phyloP scores from a whole-genome alignment of 139 green algal genomes.

The Chlorella ohadii region DNA sequence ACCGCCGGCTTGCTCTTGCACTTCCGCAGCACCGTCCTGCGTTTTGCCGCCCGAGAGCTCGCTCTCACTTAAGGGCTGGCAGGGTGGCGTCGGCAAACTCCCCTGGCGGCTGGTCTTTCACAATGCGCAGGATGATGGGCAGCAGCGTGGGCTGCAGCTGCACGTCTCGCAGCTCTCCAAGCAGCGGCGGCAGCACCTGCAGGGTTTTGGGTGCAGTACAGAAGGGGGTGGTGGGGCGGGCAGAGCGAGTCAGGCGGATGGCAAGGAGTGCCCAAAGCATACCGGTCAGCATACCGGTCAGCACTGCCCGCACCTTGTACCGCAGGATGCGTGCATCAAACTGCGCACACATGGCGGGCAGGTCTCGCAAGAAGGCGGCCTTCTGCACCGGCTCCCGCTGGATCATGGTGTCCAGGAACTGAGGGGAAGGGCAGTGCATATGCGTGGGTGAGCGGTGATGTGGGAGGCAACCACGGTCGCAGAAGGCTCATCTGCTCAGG shows the following conservation, averaged over 20 bases:
- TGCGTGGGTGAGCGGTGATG: too few relatives aligned
- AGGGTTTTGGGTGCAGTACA: background rate
- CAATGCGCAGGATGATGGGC: conserved; percentile 69
- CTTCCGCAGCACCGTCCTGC: background rate
- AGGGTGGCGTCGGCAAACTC: conserved; percentile 59
- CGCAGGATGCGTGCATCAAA: conserved; percentile 80
- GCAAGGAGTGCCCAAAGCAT: too few relatives aligned
- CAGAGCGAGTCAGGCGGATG: too few relatives aligned
- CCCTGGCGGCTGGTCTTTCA: conserved; percentile 42
- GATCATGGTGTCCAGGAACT: conserved; percentile 87
- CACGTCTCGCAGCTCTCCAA: conserved; percentile 63
- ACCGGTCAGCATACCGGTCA: background rate
- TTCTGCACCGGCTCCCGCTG: conserved; percentile 77
- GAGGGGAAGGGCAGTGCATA: background rate
- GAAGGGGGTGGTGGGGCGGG: too few relatives aligned
- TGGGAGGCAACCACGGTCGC: too few relatives aligned
- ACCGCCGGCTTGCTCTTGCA: background rate
- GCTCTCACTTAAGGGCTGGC: conserved; percentile 45
- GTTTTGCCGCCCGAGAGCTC: too few relatives aligned
- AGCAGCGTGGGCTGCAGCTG: conserved; percentile 62
- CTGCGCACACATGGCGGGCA: conserved; percentile 65
- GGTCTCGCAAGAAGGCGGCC: conserved; percentile 77
- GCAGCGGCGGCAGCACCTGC: conserved; percentile 54
- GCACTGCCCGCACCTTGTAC: background rate
- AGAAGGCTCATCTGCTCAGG: too few relatives aligned